Base-by-base conservation (phyloP, 2,329 filamentous ascomycete genomes). In the Talaromyces sp. region DNA sequence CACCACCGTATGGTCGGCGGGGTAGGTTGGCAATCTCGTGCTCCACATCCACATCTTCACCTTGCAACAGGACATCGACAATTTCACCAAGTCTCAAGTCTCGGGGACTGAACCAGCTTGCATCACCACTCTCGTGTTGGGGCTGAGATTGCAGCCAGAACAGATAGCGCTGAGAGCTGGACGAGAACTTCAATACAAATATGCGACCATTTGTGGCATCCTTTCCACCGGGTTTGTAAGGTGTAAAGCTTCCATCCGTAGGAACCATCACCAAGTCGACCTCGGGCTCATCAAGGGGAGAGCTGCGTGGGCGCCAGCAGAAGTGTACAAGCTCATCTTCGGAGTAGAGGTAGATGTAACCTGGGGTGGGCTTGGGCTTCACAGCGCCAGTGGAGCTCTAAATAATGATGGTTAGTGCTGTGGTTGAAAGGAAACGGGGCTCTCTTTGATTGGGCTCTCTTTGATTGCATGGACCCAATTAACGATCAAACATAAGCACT, bases 261-360 rank as follows among this genome's bases (percentile, higher is more conserved):
- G 94, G 93, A 47, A 99, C 87, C 90, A 97, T 97, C 65, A 97
- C 85, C 33, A 99, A 83, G 70, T 99, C 92, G 58, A 96, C 77
- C 55, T 94, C 88, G 52, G 92, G 88, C 54, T 89, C 77, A 58
- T 88, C 84, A 61, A 90, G 75, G 19, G 86, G 79, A 53, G 85
- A 83, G 62, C 80, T 82, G 62, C 94, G 88, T 66, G 90, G 86
- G 61, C 92, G 88, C 95, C 95, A 99, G 83, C 92, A 97, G 78
- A 99, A 96, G 78, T 97, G 92, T 56, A 96, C 82, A 55, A 99
- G 84, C 47, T 97, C 93, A 86, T 97, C 93, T 80, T 96, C 92
- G 47, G 83, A 83, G 75, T 94, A 96, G 49, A 97, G 86, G 73
- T 95, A 97, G 70, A 97, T 84, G 75, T 95, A 97, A 64, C 93